Percentiles rank a stretch among this genome's conserved stretches.
phyloP scores from a whole-genome alignment of 768 basidiomycete genomes.

The Steccherinum ochraceum region DNA sequence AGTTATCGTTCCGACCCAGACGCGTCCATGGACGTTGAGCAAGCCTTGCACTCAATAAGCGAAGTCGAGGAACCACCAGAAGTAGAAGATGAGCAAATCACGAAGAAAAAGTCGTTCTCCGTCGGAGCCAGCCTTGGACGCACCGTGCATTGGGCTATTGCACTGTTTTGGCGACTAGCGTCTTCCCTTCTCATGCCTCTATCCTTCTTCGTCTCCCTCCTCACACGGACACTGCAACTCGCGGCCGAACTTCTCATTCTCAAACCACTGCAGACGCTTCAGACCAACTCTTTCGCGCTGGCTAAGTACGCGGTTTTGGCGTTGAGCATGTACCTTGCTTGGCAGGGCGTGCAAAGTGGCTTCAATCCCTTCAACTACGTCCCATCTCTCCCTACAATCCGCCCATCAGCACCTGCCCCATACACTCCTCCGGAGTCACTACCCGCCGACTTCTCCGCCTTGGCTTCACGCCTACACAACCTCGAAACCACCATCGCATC shows the following conservation, averaged over 20 bases:
- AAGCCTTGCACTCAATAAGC: conserved; percentile 50
- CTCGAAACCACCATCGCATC: conserved; percentile 61
- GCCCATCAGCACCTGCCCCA: conserved; percentile 18
- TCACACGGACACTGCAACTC: conserved; percentile 39
- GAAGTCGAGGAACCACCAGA: conserved; percentile 31
- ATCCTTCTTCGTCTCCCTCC: conserved; percentile 11
- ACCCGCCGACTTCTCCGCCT: conserved; percentile 58
- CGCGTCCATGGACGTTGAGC: conserved; percentile 35
- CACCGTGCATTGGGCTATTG: conserved; percentile 32
- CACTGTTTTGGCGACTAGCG: conserved; percentile 13
- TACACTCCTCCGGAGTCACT: conserved; percentile 56
- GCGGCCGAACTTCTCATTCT: conserved; percentile 40
- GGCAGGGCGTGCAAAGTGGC: conserved; percentile 13
- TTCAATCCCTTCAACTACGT: conserved; percentile 14
- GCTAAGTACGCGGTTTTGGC: conserved; percentile 39
- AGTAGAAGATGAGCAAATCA: conserved; percentile 44
- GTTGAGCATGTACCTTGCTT: conserved; percentile 36
- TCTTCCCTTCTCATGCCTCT: conserved; percentile 14
- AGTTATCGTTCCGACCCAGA: conserved; percentile 22
- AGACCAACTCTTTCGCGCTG: conserved; percentile 25
- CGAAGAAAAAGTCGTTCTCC: conserved; percentile 31
- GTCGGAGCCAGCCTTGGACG: conserved; percentile 41
- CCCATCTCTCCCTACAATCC: conserved; percentile 22
- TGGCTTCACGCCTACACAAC: conserved; percentile 52
- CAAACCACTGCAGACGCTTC: conserved; percentile 39